A percentile compares a stretch with the other conserved stretches of the same genome.
Evolutionary conservation across 345 rosid species (phyloP).

Genomic region (Triadica sebifera): DNA sequence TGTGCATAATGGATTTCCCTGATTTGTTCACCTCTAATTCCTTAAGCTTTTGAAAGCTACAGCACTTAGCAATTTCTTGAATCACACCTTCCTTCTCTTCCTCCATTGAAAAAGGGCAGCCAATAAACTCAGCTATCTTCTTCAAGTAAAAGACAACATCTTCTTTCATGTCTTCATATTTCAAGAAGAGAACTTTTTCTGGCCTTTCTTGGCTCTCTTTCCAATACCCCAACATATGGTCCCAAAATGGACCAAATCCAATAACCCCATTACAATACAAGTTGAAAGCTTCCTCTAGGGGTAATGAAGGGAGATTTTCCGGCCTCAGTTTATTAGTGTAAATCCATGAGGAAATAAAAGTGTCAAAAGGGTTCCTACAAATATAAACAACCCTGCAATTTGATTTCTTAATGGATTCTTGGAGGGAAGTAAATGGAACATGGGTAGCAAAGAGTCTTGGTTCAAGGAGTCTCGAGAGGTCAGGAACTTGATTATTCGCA

Average conservation of each 20-base stretch:
- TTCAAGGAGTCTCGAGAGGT: background rate
- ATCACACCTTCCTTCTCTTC: conserved; percentile 13
- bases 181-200: conserved; percentile 28
- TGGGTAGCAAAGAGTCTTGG: conserved; percentile 26
- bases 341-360: conserved; percentile 24
- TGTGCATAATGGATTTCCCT: conserved; percentile 3
- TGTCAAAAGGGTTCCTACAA: conserved; percentile 31
- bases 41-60: conserved; percentile 26
- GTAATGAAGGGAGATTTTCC: conserved; percentile 2
- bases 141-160: conserved; percentile 22
- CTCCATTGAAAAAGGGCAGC: conserved; percentile 12
- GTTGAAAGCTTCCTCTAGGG: conserved; percentile 34
- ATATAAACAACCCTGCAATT: conserved; percentile 20
- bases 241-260: conserved; percentile 40
- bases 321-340: conserved; percentile 17
- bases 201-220: conserved; percentile 28
- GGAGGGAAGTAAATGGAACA: background rate
- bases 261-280: conserved; percentile 30
- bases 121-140: conserved; percentile 20
- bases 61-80: conserved; percentile 13
- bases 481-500: background rate
- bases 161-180: conserved; percentile 41
- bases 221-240: conserved; percentile 38
- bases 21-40: conserved; percentile 23
- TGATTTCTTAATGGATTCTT: conserved; percentile 8